Conservation (phyloP, 2,329 filamentous ascomycete species). For the Hymenoscyphus albidus region DNA sequence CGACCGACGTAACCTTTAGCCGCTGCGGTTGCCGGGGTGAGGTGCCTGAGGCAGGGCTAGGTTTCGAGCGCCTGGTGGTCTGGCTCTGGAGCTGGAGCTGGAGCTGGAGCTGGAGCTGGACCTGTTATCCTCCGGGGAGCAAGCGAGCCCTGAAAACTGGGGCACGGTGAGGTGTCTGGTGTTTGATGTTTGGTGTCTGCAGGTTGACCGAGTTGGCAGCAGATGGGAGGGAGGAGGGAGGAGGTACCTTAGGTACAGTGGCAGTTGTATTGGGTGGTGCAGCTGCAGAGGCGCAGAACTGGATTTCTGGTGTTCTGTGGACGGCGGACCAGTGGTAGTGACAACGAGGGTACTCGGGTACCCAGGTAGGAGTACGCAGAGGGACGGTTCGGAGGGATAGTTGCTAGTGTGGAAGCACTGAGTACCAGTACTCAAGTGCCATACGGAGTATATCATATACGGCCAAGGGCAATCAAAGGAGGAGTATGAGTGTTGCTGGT, state of each 20-base stretch:
- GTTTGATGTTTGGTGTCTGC: not conserved
- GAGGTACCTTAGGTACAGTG: not conserved
- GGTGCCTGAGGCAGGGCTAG: no score
- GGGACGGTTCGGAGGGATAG: not conserved
- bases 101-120: no score
- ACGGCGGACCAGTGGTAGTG: not conserved
- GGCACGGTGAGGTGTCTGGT: no score
- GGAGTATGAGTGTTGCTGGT: no score
- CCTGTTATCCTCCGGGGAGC: not conserved
- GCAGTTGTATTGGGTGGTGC: not conserved
- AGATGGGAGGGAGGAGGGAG: not conserved
- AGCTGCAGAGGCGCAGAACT: not conserved
- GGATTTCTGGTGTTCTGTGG: not conserved
- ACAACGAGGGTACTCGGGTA: not conserved
- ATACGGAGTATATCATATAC: not conserved
- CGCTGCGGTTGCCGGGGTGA: no score
- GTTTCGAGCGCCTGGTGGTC: no score
- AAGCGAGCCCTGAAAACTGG: constrained; percentile 1
- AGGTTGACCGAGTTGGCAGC: not conserved
- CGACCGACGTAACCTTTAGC: constrained; percentile 9
- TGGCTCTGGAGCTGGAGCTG: no score
- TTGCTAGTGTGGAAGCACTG: not conserved
- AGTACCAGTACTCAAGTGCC: not conserved
- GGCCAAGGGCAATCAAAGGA: no score
- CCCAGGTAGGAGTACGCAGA: not conserved